Base-by-base conservation (phyloP, 331 rosid species). In the Malus hybrid region DNA sequence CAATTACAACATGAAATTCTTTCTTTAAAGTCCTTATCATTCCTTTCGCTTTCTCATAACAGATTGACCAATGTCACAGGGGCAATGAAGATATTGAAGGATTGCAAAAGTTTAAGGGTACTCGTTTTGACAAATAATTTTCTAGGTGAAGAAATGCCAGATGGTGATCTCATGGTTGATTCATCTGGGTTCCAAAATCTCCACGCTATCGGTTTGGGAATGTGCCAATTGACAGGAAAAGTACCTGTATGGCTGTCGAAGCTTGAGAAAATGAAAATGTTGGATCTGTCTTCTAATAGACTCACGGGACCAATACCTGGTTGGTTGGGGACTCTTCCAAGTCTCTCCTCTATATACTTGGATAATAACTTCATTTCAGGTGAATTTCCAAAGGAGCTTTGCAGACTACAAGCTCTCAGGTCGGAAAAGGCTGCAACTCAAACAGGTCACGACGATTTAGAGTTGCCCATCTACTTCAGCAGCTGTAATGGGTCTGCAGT, bases 171-270 rank as follows among this genome's bases (percentile, higher is more conserved):
- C 57, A 52, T 52, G n/a, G 57, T 52, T 52, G 57, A 16, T 16
- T 52, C n/a, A 14, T 14, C 18, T 16, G 57, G 57, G n/a, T 52
- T 52, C 57, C n/a, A 52, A 16, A 52, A 52, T 16, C 9, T 52
- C n/a, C 6, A 0, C 7, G 0, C 5, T 52, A 0, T 52, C n/a
- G 1, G 57, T 52, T 16, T 52, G 9, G 0, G 5, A 16, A 1
- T 9, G 3, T 52, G 57, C 50, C 50, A 44, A 11, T 44, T 44
- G 50, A 44, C 50, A 44, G 50, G 50, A 11, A 44, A 52, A 52
- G 8, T 52, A 52, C 57, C 57, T 16, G 20, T 18, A 2, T 52
- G 57, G 57, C n/a, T 52, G 8, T 5, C 57, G n/a, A 52, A 18
- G 57, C n/a, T 52, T 2, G 2, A 52, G 57, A 52, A 52, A 5